Evolutionary conservation across 108 stramenopile genomes (phyloP), one percentile per base, ranked within the genome.

Genomic region (Nannochloropsis granulata): DNA sequence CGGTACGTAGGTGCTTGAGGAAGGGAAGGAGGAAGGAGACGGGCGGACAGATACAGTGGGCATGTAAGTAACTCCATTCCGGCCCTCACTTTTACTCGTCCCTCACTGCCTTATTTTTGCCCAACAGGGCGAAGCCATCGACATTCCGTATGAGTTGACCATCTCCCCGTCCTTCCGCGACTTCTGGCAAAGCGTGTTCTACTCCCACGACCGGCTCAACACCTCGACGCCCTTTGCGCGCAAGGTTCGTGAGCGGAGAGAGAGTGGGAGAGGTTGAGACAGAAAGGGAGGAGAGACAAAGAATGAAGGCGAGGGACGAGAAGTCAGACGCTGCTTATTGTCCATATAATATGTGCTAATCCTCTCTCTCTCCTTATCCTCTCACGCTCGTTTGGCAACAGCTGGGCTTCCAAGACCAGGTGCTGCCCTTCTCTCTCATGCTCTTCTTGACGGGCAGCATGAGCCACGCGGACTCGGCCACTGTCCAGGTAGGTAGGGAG

Each of bases 191-290:
- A 91, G 90, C 78, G 93, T 93, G 24, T 95, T 95, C 87, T 92
- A 93, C 89, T 89, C 92, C 12, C 94, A 95, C 84, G 93, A 94
- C 24, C 86, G 95, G 79, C 93, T 95, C 79, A 92, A 93, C 89
- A 94, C 95, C 45, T 92, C 92, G 23, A 92, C 93, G 12, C 94
- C 95, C n/a, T 95, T 94, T 85, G 93, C 94, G 12, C 90, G 95
- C 56, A 34, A 88, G 88, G 25, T 71, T 5, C 21, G 56, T 71
- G 56, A 5, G 16, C 56, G 11, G 56, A 71, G 21, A n/a, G 2
- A 3, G 56, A n/a, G 21, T 10, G 34, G 34, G 34, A 34, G 34
- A 34, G 34, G 34, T 1, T 3, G 34, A 34, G 34, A 34, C 34
- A 34, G 34, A 34, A 34, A 34, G 34, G 34, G 5, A 34, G 34